These are phyloP conservation scores for Pythium guiyangense DNA, from an alignment of 352 stramenopile genomes.

Conservation along the genomic window DNA sequence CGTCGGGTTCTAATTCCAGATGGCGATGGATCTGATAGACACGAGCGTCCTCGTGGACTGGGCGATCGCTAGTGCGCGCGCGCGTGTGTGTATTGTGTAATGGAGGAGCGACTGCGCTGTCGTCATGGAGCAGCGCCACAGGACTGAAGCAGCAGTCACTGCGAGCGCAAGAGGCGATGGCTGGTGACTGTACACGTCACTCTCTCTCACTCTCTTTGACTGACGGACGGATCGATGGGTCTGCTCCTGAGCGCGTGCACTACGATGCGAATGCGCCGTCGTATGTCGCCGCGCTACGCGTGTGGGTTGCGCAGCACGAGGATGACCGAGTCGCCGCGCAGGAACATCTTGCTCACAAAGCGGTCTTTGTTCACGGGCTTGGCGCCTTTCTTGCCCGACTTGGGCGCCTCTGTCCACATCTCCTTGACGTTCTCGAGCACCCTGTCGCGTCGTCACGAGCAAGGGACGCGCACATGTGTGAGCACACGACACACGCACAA, in stretches of 20 bases:
- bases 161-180: background rate
- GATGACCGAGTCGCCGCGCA: slow-evolving; percentile 99
- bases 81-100: no score
- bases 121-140: no score
- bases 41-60: no score
- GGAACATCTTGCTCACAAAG: slow-evolving; percentile 99
- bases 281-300: slow-evolving; percentile 27
- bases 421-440: slow-evolving; percentile 99
- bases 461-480: background rate
- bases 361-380: slow-evolving; percentile 98
- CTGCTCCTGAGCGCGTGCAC: no score
- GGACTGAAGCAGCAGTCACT: no score
- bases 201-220: background rate
- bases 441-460: slow-evolving; percentile 30
- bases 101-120: background rate
- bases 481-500: background rate
- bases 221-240: no score
- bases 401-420: slow-evolving; percentile 99
- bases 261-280: background rate
- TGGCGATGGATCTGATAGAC: no score
- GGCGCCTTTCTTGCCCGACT: slow-evolving; percentile 94
- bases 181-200: background rate
- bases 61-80: no score
- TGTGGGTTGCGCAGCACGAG: slow-evolving; percentile 97
- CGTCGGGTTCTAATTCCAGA: no score